Evolutionary conservation across 768 basidiomycete genomes (phyloP), one percentile per base, ranked within the genome.

Genomic region (Porphyrellus cyaneotinctus): DNA sequence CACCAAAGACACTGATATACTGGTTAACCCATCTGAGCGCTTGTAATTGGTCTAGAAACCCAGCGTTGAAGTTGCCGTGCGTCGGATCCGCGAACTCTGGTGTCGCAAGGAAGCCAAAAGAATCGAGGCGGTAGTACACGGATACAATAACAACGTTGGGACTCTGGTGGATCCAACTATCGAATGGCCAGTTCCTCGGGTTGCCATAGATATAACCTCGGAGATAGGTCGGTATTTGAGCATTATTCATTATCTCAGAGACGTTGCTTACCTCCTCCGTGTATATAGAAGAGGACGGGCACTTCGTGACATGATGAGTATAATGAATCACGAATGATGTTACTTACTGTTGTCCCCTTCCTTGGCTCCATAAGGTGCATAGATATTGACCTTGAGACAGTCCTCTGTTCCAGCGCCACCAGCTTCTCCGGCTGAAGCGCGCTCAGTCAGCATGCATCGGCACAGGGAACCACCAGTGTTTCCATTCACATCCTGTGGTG

Each of bases 381-480:
- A 85, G 13, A 87, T 73, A 61, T 86, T 83, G n/a, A 85, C 69
- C 43, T 85, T 84, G 31, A 86, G 65, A 56, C 83, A 86, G 56
- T 85, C 83, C 66, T 86, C 84, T 38, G 77, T 79, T 12, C 85
- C 84, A 13, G 81, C 81, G 26, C 84, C 83, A 43, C 84, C 83
- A 22, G 78, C 74, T 59, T 82, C 82, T 10, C 78, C 79, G 18
- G 42, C 79, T 83, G 36, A 37, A 22, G 28, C 26, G 23, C n/a
- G 18, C 2, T 15, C 13, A 41, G 35, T 4, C 24, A 18, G 31
- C 4, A 33, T n/a, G 5, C 17, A 42, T 22, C 23, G 6, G n/a
- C 15, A 4, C 13, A 5, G 26, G 5, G 23, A 37, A 41, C 23
- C 13, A 30, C 8, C 17, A n/a, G n/a, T n/a, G n/a, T 14, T 9